Conservation (phyloP, 805 yeast species). For the Ogataea glucozyma region DNA sequence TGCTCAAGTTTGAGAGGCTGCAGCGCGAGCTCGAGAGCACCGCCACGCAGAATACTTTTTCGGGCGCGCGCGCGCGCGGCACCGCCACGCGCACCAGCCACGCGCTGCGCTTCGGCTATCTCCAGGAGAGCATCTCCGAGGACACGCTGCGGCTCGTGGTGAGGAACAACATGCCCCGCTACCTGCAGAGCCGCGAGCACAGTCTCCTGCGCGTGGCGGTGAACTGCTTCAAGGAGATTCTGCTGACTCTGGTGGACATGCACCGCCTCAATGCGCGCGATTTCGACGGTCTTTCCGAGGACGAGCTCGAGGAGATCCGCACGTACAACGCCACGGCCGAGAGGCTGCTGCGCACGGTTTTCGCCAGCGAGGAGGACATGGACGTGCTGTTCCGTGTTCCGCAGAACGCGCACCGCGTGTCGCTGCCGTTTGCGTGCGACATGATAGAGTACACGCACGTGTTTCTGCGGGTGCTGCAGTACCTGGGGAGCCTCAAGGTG, state of each 20-base stretch:
- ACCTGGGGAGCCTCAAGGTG: slow-evolving; percentile 53
- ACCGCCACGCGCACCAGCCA: slow-evolving; percentile 17
- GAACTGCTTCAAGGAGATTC: slow-evolving; percentile 63
- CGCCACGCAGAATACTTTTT: neutral
- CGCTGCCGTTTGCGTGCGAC: slow-evolving; percentile 60
- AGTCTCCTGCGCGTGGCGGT: slow-evolving; percentile 69
- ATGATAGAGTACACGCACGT: slow-evolving; percentile 66
- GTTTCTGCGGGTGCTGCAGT: slow-evolving; percentile 66
- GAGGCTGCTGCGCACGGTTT: slow-evolving; percentile 55
- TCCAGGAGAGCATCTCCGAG: slow-evolving; percentile 54
- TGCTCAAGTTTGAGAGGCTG: slow-evolving; percentile 61
- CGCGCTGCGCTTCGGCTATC: slow-evolving; percentile 31
- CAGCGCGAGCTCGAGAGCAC: slow-evolving; percentile 30
- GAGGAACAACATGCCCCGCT: slow-evolving; percentile 37
- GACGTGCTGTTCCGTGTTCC: slow-evolving; percentile 61
- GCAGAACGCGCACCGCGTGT: slow-evolving; percentile 59
- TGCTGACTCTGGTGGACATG: slow-evolving; percentile 44
- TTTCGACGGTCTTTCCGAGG: slow-evolving; percentile 42
- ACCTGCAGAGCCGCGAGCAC: slow-evolving; percentile 48
- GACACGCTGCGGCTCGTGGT: slow-evolving; percentile 56
- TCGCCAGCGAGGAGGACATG: slow-evolving; percentile 62
- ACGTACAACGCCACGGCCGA: slow-evolving; percentile 33
- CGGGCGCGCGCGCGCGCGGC: too few species aligned
- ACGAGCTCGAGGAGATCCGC: slow-evolving; percentile 48
- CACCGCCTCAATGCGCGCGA: slow-evolving; percentile 37